Evolutionary conservation across 2,329 filamentous ascomycete genomes (phyloP).

Genomic region (Periconia sp.): DNA sequence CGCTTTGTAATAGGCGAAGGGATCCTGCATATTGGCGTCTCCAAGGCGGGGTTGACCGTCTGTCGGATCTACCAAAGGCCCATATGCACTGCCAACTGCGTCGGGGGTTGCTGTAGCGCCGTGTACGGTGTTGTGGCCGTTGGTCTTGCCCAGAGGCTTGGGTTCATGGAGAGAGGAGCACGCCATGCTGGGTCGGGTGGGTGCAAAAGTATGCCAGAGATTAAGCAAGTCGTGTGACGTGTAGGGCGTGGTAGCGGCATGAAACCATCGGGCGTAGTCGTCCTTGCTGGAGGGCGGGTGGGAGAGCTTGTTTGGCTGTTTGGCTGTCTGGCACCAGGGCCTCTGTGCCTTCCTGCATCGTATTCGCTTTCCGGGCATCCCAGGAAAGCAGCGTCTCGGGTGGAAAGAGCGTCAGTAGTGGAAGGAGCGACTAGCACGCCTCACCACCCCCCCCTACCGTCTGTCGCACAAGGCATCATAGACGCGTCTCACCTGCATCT

Average conservation of each 20-base stretch:
- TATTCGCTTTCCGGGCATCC: not conserved
- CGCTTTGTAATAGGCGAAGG: constrained; percentile 28
- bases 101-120: constrained; percentile 14
- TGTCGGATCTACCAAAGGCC: constrained; percentile 10
- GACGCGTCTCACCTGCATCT: too few relatives aligned
- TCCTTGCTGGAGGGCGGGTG: too few relatives aligned
- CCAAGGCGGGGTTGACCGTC: constrained; percentile 8
- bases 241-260: constrained; percentile 18
- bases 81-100: constrained; percentile 14
- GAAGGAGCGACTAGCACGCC: too few relatives aligned
- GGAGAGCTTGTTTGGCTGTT: not conserved
- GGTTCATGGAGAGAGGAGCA: constrained; percentile 3
- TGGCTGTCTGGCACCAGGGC: too few relatives aligned
- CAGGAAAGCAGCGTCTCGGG: not conserved
- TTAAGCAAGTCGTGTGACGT: constrained; percentile 17
- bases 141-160: constrained; percentile 17
- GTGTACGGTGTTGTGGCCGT: constrained; percentile 11
- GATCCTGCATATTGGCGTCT: constrained; percentile 18
- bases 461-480: too few relatives aligned
- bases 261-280: constrained; percentile 3
- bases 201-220: constrained; percentile 11
- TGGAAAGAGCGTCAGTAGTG: too few relatives aligned
- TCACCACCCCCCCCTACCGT: too few relatives aligned
- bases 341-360: too few relatives aligned
- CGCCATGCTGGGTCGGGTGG: constrained; percentile 8